Percentiles rank a stretch among this genome's conserved stretches.
Conservation (phyloP, 495 filamentous ascomycete species). For the Penicillium coprophilum region DNA sequence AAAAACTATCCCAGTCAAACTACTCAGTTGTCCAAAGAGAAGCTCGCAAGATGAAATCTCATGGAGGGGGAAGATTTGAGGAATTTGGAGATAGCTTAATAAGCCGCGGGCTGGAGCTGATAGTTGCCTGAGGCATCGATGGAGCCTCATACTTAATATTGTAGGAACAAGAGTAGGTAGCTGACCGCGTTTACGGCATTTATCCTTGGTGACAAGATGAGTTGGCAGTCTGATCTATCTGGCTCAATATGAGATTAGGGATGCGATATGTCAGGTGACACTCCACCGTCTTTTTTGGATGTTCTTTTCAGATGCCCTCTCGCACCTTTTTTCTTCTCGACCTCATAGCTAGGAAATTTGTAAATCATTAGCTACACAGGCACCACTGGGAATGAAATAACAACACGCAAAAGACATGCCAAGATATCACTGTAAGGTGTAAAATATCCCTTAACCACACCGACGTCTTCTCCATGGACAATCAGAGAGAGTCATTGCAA, state of each 20-base stretch:
- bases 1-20: slow-evolving; percentile 10
- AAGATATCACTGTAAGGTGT: not conserved
- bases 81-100: slow-evolving; percentile 35
- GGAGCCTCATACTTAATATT: not conserved
- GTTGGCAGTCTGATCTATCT: too few species aligned
- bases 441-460: not conserved
- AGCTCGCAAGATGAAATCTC: slow-evolving; percentile 10
- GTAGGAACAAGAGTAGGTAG: too few species aligned
- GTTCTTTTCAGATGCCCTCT: too few species aligned
- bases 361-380: not conserved
- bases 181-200: too few species aligned
- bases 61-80: slow-evolving; percentile 27
- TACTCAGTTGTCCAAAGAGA: slow-evolving; percentile 10
- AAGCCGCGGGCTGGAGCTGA: slow-evolving; percentile 16
- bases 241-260: too few species aligned
- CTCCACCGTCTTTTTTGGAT: too few species aligned
- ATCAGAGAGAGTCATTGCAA: not conserved
- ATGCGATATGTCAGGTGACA: too few species aligned
- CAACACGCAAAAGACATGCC: not conserved
- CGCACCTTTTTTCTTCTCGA: not conserved
- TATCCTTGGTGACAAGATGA: too few species aligned
- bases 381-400: not conserved
- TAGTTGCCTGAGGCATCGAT: slow-evolving; percentile 22
- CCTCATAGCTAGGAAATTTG: not conserved
- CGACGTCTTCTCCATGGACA: not conserved